Evolutionary conservation across 2,329 filamentous ascomycete species (phyloP).

Genomic region (Aureobasidium musti): DNA sequence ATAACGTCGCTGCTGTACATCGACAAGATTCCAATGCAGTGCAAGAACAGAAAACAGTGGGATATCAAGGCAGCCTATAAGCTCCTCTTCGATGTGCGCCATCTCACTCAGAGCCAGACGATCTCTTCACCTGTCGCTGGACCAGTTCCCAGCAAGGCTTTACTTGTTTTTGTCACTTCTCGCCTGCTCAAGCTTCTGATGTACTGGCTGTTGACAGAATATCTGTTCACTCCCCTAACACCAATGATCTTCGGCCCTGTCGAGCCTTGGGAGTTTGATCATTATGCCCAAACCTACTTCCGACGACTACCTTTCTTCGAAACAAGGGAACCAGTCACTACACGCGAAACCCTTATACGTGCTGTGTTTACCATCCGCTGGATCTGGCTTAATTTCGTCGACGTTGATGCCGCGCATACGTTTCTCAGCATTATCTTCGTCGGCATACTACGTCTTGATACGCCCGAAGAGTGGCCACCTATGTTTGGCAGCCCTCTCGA

Average conservation of each 20-base stretch:
- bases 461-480: constrained; percentile 30
- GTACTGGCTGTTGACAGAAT: neutral
- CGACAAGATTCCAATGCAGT: neutral
- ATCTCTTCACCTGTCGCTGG: neutral
- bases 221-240: neutral
- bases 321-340: neutral
- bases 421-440: constrained; percentile 27
- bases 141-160: neutral
- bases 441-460: constrained; percentile 22
- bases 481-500: constrained; percentile 27
- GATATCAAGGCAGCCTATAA: constrained; percentile 1
- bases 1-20: neutral
- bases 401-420: constrained; percentile 8
- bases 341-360: constrained; percentile 7
- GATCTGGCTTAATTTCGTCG: constrained; percentile 8
- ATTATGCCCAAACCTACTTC: neutral
- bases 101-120: neutral
- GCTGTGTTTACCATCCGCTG: neutral
- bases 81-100: constrained; percentile 12
- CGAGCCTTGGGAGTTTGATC: constrained; percentile 12
- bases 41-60: constrained; percentile 11
- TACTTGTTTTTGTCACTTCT: neutral
- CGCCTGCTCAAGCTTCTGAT: neutral
- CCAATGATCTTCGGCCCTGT: constrained; percentile 7
- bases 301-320: neutral